Base-by-base conservation (phyloP, 306 rosid genomes). In the Lagenaria siceraria region DNA sequence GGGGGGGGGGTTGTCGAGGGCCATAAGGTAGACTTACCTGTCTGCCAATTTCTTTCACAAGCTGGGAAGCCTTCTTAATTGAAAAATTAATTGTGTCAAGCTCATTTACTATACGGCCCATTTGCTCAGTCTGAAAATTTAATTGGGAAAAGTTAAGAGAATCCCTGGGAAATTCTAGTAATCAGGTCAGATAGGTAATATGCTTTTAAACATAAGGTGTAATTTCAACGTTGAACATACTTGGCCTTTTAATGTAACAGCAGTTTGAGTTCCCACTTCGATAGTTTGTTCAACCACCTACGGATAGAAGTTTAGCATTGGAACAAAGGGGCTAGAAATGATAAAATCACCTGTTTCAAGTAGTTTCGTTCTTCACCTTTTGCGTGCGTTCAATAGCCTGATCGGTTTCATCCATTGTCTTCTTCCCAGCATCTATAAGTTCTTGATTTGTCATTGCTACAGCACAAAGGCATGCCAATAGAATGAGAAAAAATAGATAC, bases 51-150 rank as follows among this genome's bases (percentile, higher is more conserved):
- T 96, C 99, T 82, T 92, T 96, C 73, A 96, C 99, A 62, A 96
- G 99, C 82, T 96, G 97, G 75, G 99, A 89, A 61, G 99, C 99
- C 78, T 96, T 96, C 88, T 90, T 96, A 76, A 96, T 92, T 77
- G 99, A 96, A 86, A 96, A 96, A 81, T 96, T 93, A 83, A 96
- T 96, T 58, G 99, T 90, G 87, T 96, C 99, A 80, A 96, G 93
- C 78, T 96, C 99, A 38, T 96, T 96, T 60, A 90, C 99, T 84
- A 96, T 83, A 17, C 97, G 99, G 43, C 99, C 99, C 98, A 96
- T 92, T 88, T 96, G 99, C 0, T 96, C 99, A 49, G 99, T 92
- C 99, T 96, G 92, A 83, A 82, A 40, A 51, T 70, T 79, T 77
- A 38, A 76, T 36, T 42, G 43, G 78, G 58, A 55, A 48, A 48